phyloP scores from a whole-genome alignment of 495 filamentous ascomycete species.

The Penicillium egyptiacum region DNA sequence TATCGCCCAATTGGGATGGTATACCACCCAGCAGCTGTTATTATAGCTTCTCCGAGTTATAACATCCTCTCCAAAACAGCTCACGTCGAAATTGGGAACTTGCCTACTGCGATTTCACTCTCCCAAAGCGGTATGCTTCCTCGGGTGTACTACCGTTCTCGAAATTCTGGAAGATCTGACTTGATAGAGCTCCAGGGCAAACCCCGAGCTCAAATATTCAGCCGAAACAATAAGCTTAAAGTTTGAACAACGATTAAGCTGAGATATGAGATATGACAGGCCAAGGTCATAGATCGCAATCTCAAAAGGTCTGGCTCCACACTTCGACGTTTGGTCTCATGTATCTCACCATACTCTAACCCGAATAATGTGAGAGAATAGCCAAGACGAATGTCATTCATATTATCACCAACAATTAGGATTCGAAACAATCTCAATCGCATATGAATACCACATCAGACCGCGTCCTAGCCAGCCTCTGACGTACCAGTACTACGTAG shows the following conservation, averaged over 20 bases:
- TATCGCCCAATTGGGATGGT: not conserved
- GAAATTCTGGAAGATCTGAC: not conserved
- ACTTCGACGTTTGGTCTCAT: not conserved
- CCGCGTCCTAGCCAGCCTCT: not conserved
- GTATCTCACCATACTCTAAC: not conserved
- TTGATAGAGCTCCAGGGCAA: not conserved
- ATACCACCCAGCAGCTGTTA: not conserved
- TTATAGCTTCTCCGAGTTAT: not conserved
- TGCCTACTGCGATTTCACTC: not conserved
- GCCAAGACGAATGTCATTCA: not conserved
- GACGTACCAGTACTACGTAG: slow-evolving; percentile 1
- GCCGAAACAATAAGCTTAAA: not conserved
- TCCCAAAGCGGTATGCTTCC: not conserved
- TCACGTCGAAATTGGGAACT: not conserved
- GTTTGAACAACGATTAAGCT: not conserved
- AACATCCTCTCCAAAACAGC: not conserved
- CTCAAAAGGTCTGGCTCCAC: not conserved
- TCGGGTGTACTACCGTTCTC: not conserved
- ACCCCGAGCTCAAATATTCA: not conserved
- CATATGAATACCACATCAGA: not conserved
- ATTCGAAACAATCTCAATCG: not conserved
- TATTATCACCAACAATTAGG: not conserved
- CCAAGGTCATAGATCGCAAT: not conserved
- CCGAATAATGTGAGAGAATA: not conserved
- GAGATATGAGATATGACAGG: not conserved